Evolutionary conservation across 1,139 yeast species (phyloP).

Genomic region (Lipomyces yarrowii): DNA sequence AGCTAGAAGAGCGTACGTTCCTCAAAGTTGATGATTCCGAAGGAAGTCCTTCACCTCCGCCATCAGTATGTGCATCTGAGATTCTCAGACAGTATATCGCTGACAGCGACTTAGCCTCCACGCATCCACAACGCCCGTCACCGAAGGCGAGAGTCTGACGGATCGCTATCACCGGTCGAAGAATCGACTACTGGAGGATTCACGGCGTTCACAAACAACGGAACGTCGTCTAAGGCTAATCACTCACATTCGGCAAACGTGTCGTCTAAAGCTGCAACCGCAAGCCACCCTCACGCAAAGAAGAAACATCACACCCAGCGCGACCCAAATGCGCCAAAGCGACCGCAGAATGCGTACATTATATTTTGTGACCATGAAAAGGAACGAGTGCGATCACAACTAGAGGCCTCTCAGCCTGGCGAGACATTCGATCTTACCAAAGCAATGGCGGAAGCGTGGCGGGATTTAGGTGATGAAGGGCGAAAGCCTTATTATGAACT

Average conservation of each 20-base stretch:
- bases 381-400: constrained; percentile 64
- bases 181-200: constrained; percentile 10
- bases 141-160: constrained; percentile 19
- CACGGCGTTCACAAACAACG: constrained; percentile 7
- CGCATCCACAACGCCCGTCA: constrained; percentile 10
- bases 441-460: constrained; percentile 87
- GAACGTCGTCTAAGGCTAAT: constrained; percentile 35
- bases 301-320: constrained; percentile 45
- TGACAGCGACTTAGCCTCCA: constrained; percentile 15
- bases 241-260: constrained; percentile 6
- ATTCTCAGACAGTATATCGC: neutral
- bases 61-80: constrained; percentile 21
- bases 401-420: constrained; percentile 52
- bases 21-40: constrained; percentile 39
- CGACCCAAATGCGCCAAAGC: constrained; percentile 83
- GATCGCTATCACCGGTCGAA: constrained; percentile 14
- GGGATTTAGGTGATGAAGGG: constrained; percentile 65
- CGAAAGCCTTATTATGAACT: constrained; percentile 74
- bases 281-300: constrained; percentile 9
- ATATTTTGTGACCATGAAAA: constrained; percentile 86
- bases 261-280: constrained; percentile 14
- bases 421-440: constrained; percentile 66
- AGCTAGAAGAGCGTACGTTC: constrained; percentile 58
- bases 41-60: constrained; percentile 41
- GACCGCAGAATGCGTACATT: constrained; percentile 88